Conservation (phyloP, 768 basidiomycete genomes). For the Amanita muscaria region DNA sequence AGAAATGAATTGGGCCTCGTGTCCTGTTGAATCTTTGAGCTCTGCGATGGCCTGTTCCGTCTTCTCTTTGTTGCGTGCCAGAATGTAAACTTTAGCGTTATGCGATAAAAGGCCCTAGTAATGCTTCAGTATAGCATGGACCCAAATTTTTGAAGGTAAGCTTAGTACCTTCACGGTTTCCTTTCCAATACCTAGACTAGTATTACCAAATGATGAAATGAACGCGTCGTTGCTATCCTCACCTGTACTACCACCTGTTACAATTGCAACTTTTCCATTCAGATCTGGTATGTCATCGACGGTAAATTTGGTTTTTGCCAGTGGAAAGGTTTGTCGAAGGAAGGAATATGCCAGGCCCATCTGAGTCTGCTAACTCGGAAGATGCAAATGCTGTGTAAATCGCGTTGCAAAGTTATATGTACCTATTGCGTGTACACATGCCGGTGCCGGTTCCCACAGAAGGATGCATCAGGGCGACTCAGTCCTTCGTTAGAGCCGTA, state of each 20-base stretch:
- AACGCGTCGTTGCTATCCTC: not conserved
- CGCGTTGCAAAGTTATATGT: no score
- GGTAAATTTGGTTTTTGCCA: constrained; percentile 33
- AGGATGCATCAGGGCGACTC: no score
- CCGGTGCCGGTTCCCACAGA: no score
- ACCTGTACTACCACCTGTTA: constrained; percentile 24
- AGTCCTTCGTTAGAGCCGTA: no score
- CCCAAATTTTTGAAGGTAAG: not conserved
- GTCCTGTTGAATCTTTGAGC: constrained; percentile 41
- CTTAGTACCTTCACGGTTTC: constrained; percentile 52
- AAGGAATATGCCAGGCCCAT: constrained; percentile 22
- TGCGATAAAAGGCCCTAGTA: constrained; percentile 40
- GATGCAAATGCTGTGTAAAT: no score
- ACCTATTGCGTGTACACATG: no score
- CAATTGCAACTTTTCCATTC: constrained; percentile 32
- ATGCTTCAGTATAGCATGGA: not conserved
- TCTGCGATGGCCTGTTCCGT: constrained; percentile 42
- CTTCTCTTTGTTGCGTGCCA: constrained; percentile 36
- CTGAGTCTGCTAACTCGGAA: no score
- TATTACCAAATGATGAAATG: not conserved
- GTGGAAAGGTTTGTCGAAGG: constrained; percentile 29
- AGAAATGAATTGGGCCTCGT: constrained; percentile 30
- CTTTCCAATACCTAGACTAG: constrained; percentile 41
- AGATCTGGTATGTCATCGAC: constrained; percentile 44
- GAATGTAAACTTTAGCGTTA: constrained; percentile 63